Conservation (phyloP, 83 land plant genomes). For the Thuja plicata region DNA sequence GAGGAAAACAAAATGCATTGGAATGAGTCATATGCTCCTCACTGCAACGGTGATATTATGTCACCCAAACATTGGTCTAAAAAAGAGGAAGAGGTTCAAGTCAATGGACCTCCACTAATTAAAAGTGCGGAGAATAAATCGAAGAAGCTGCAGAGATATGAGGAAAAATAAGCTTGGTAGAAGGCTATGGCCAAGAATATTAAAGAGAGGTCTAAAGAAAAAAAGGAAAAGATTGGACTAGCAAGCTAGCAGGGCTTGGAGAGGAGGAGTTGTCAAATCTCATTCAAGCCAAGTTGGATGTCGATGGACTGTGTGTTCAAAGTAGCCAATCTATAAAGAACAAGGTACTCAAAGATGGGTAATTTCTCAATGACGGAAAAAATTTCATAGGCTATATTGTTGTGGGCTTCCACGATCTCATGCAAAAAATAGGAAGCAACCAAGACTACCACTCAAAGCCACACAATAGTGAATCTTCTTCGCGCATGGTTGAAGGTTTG, state of each 20-base stretch:
- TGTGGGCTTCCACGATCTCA: too few relatives aligned
- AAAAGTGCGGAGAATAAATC: conserved; percentile 78
- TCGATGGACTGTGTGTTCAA: too few relatives aligned
- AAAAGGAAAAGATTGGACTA: conserved; percentile 80
- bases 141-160: conserved; percentile 63
- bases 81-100: not conserved
- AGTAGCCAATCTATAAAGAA: too few relatives aligned
- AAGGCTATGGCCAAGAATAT: conserved; percentile 62
- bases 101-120: conserved; percentile 33
- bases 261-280: conserved; percentile 64
- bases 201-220: conserved; percentile 47
- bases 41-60: not conserved
- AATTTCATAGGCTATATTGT: too few relatives aligned
- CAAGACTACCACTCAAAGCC: too few relatives aligned
- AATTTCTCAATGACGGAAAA: too few relatives aligned
- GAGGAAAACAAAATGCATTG: not conserved
- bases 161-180: conserved; percentile 57
- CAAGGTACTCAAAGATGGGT: too few relatives aligned
- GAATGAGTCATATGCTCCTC: not conserved
- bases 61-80: not conserved
- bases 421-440: too few relatives aligned
- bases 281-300: conserved; percentile 40
- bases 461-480: too few relatives aligned
- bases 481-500: too few relatives aligned
- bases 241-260: too few relatives aligned